Evolutionary conservation across 192 early-diverging fungal genomes (phyloP).

Genomic region (Gonapodya prolifera): DNA sequence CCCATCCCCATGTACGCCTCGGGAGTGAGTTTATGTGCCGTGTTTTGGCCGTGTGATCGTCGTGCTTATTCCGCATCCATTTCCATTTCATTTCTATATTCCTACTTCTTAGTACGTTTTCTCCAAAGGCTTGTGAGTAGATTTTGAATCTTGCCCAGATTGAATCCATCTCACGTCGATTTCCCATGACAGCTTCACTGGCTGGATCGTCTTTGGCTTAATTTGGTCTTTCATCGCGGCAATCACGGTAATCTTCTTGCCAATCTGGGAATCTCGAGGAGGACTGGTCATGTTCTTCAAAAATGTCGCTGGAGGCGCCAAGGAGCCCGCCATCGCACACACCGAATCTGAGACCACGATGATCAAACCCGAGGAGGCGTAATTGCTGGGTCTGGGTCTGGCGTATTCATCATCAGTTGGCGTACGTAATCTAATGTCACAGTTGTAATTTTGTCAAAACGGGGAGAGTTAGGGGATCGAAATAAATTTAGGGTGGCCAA

Average conservation of each 20-base stretch:
- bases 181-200: slow-evolving; percentile 64
- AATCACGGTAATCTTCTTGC: slow-evolving; percentile 41
- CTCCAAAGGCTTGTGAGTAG: slow-evolving; percentile 17
- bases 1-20: slow-evolving; percentile 55
- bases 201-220: slow-evolving; percentile 51
- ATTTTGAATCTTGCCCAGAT: too few species aligned
- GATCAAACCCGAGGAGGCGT: not conserved
- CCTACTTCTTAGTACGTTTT: slow-evolving; percentile 52
- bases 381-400: too few species aligned
- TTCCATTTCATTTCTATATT: too few species aligned
- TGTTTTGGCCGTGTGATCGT: not conserved
- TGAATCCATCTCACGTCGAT: too few species aligned
- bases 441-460: too few species aligned
- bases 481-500: too few species aligned
- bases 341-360: not conserved
- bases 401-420: too few species aligned
- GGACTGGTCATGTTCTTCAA: not conserved
- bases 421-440: too few species aligned
- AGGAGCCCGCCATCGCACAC: not conserved
- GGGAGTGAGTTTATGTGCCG: slow-evolving; percentile 2
- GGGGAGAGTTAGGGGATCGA: too few species aligned
- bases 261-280: slow-evolving; percentile 18
- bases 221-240: slow-evolving; percentile 45
- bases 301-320: not conserved
- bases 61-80: too few species aligned